Evolutionary conservation across 116 monocot genomes (phyloP), one percentile per base, ranked within the genome.

Genomic region (Iris pallida): DNA sequence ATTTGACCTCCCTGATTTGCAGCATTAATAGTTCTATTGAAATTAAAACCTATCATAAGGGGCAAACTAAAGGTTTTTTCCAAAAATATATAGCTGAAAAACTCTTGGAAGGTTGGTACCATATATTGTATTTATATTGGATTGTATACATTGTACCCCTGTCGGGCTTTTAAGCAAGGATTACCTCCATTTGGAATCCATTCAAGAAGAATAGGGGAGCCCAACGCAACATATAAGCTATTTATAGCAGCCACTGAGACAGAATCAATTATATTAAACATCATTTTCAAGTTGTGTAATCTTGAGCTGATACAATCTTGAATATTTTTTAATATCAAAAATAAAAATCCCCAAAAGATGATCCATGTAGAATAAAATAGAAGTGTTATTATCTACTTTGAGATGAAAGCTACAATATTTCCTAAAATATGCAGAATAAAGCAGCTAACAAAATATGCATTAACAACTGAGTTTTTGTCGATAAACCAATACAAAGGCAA

Each of bases 161-260:
- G 99, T 93, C 99, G 93, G 47, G 7, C 55, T 57, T 93, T 86
- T 5, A 19, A 0, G 55, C 99, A 99, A 15, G 99, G 99, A 46
- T 99, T 93, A 52, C 99, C 99, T 68, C 88, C 93, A 77, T 68
- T 82, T 53, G 86, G 48, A n/a, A 80, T 65, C 99, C 99, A 99
- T 80, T 93, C 99, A 79, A 93, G 91, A 66, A 99, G 82, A 74
- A 74, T 58, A 17, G 90, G 99, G 16, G 88, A 90, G 12, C 94
- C 99, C 72, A 99, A 63, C 47, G 99, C 79, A 77, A 53, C 75
- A 78, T 82, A 91, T 56, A 99, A 78, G 74, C 62, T 86, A 79
- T 88, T 99, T 76, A 99, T 93, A 42, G 99, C 99, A 85, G 55
- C 70, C 61, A 99, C 99, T 99, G 64, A 48, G 42, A 66, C n/a